Conservation (phyloP, 352 stramenopile genomes). For the Phytopythium montanum region DNA sequence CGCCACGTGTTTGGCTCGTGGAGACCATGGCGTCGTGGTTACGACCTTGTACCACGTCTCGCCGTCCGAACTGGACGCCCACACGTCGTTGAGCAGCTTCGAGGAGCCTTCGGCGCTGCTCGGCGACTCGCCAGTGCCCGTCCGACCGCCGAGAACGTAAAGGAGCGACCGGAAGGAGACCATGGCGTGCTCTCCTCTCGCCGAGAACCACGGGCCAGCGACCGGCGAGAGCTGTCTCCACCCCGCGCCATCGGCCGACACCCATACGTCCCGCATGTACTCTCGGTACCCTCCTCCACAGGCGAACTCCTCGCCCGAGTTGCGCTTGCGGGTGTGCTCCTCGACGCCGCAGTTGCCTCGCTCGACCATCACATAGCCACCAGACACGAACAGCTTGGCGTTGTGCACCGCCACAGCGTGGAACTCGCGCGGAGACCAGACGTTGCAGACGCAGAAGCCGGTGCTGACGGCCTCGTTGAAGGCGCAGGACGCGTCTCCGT, state of each 20-base stretch:
- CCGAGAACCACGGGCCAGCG: slow-evolving; percentile 33
- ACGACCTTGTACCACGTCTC: slow-evolving; percentile 35
- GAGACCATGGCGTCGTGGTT: slow-evolving; percentile 34
- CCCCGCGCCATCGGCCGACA: slow-evolving; percentile 46
- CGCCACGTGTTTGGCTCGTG: slow-evolving; percentile 50
- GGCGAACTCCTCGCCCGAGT: slow-evolving; percentile 55
- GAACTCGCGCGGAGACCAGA: slow-evolving; percentile 76
- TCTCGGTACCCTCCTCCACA: slow-evolving; percentile 59
- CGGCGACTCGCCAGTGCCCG: slow-evolving; percentile 21
- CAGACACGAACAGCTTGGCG: slow-evolving; percentile 44
- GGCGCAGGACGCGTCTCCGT: slow-evolving; percentile 53
- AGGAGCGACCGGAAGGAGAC: slow-evolving; percentile 48
- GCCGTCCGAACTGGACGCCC: slow-evolving; percentile 42
- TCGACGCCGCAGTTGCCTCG: slow-evolving; percentile 64
- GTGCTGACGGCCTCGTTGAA: slow-evolving; percentile 41
- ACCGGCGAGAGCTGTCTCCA: slow-evolving; percentile 40
- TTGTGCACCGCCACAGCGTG: slow-evolving; percentile 50
- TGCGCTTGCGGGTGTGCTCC: slow-evolving; percentile 43
- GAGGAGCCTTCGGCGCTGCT: slow-evolving; percentile 13
- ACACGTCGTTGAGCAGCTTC: slow-evolving; percentile 67
- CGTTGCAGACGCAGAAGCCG: slow-evolving; percentile 63
- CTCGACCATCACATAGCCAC: slow-evolving; percentile 61
- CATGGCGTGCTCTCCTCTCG: slow-evolving; percentile 71
- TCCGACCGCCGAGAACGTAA: slow-evolving; percentile 57
- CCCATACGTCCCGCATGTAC: slow-evolving; percentile 76